Evolutionary conservation across 2,329 filamentous ascomycete species (phyloP), one percentile per base, ranked within the genome.

Genomic region (Anisogramma anomala): DNA sequence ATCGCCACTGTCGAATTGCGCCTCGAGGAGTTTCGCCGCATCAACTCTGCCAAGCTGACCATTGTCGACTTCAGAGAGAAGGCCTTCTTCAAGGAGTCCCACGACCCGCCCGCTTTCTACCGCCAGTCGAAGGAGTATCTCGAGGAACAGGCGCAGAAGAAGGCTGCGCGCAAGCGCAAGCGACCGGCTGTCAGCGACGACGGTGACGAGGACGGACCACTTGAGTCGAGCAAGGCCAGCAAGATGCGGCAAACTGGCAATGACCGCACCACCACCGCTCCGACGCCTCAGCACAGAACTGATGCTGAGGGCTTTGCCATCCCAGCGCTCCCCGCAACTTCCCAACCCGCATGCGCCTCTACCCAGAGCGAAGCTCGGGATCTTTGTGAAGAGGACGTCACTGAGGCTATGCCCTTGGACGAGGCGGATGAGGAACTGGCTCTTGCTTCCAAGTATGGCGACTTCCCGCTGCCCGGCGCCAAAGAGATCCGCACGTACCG

Each of bases 1-100:
- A 93, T 93, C 50, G 75, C 86, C 47, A 98, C 91, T 6, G 86
- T 98, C 46, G 83, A 87, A 54, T 85, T 89, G 57, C 86, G 91
- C 47, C 67, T 98, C 8, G 80, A 88, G 50, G 91, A 98, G 56
- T 98, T 96, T 63, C 86, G 84, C 49, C 74, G 80, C 23, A 94
- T 89, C 0, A 82, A 85, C 48, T 87, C 82, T 46, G 86, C 86
- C 49, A 76, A 77, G 37, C 72, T 96, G 60, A 91, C 86, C 0
- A 84, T 98, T 15, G 82, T 88, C 47, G 82, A 95, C 43, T 79
- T 84, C 46, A 40, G 23, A 15, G 36, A 44, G 9, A 39, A 39
- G 3, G 30, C 34, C 4, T 40, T 44, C 19, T 22, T 38, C 17
- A 60, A 87, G 15, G 84, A 88, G 52, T 79, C 80, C 18, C 80